Base-by-base conservation (phyloP, 768 basidiomycete species). In the Termitomyces bulborhizus region DNA sequence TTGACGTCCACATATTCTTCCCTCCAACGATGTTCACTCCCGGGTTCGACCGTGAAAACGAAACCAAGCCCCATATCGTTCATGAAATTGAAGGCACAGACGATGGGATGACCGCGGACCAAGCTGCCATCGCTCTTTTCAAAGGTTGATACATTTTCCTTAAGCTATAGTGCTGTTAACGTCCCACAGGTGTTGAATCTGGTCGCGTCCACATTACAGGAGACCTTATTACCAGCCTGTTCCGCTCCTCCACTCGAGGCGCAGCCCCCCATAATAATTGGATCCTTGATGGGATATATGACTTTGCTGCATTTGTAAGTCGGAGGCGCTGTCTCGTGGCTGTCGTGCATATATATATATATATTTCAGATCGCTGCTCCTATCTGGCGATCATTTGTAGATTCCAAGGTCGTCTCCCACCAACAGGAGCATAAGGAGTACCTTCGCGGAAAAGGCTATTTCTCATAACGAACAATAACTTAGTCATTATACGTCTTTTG, bases 21-120 rank as follows among this genome's bases (percentile, higher is more conserved):
- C 92, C 94, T 0, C 79, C 79, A 1, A 90, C 90, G 1, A 95
- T 97, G 74, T 80, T 74, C 60, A 83, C 83, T 0, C 86, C 90
- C 0, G 91, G 93, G 0, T 88, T 75, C 57, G 84, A 86, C 16
- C 76, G 79, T 49, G 93, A 95, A 67, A 84, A 88, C 66, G 79
- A 77, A 62, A 78, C 76, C 7, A 96, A 96, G 62, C 94, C 93
- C 0, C 75, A 74, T 29, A 78, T 96, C 56, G 83, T 83, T 9
- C 76, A 77, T 49, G 83, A 85, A 59, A 85, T 97, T 42, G 94
- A 95, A 66, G 86, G 81, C 39, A 71, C 76, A 0, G 93, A 93
- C 64, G 76, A 74, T 27, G 83, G 85, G 0, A 56, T 82, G 54
- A 80, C 81, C 3, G 73, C 90, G 0, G 88, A 88, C 32, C 71